Evolutionary conservation across 208 protist species (phyloP).

Genomic region (Leishmania guyanensis): DNA sequence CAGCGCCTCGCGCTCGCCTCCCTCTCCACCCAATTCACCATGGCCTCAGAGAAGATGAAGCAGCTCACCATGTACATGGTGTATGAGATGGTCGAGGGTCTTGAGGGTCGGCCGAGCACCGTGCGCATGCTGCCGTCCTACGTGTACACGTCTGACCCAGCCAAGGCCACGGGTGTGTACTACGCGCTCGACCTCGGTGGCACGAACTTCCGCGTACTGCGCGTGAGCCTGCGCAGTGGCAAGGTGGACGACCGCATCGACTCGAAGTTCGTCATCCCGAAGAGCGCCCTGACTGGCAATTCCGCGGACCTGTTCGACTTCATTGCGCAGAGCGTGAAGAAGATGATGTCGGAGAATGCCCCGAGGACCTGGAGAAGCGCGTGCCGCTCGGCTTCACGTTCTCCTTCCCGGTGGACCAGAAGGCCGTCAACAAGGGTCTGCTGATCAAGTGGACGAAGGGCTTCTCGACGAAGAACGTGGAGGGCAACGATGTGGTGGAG

Average conservation of each 20-base stretch:
- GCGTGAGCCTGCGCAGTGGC: constrained; percentile 57
- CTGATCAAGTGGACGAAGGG: constrained; percentile 94
- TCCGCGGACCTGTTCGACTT: constrained; percentile 86
- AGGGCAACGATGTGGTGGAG: constrained; percentile 87
- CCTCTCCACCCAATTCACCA: constrained; percentile 73
- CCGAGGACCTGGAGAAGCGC: constrained; percentile 59
- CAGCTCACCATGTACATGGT: constrained; percentile 79
- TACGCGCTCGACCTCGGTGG: constrained; percentile 92
- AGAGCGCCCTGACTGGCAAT: constrained; percentile 45
- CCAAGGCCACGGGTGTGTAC: constrained; percentile 66
- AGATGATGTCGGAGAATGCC: constrained; percentile 56
- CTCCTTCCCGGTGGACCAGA: constrained; percentile 91
- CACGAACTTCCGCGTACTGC: constrained; percentile 90
- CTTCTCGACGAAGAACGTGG: constrained; percentile 86
- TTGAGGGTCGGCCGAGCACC: constrained; percentile 74
- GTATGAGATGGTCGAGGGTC: constrained; percentile 83
- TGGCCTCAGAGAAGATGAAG: constrained; percentile 57
- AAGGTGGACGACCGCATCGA: constrained; percentile 43
- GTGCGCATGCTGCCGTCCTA: constrained; percentile 88
- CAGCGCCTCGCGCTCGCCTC: constrained; percentile 70
- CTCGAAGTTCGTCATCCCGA: constrained; percentile 68
- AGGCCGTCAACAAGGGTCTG: constrained; percentile 61
- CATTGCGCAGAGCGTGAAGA: constrained; percentile 78
- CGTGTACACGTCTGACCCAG: constrained; percentile 70
- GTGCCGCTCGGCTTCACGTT: constrained; percentile 93